Evolutionary conservation across 2,329 filamentous ascomycete genomes (phyloP).

Genomic region (Neofusicoccum laricinum): DNA sequence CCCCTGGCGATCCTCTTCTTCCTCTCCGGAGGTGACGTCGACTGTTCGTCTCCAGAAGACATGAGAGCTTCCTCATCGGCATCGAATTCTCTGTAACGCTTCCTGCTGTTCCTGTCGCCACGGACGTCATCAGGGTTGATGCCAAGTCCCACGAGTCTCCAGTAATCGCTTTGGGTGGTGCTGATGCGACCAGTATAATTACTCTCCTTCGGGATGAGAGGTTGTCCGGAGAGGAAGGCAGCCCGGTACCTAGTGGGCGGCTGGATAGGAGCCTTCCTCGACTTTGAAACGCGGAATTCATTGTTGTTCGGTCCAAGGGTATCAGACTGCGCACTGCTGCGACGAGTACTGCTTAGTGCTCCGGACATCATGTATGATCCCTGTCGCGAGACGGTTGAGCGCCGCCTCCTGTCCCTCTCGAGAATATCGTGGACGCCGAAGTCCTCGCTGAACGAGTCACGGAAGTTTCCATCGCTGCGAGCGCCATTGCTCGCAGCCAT

Average conservation of each 20-base stretch:
- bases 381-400: not conserved
- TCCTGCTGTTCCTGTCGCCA: slow-evolving; percentile 23
- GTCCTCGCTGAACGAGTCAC: slow-evolving; percentile 8
- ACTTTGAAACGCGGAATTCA: not conserved
- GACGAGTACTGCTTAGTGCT: not conserved
- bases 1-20: slow-evolving; percentile 5
- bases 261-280: not conserved
- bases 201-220: slow-evolving; percentile 14
- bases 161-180: slow-evolving; percentile 50
- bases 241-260: slow-evolving; percentile 7
- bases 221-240: slow-evolving; percentile 6
- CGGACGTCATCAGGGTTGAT: slow-evolving; percentile 34
- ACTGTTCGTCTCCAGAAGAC: not conserved
- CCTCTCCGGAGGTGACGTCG: slow-evolving; percentile 2
- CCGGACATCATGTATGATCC: slow-evolving; percentile 4
- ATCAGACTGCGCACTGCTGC: not conserved
- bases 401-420: not conserved
- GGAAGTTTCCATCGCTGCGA: not conserved
- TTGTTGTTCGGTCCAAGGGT: not conserved
- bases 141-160: slow-evolving; percentile 49
- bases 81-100: slow-evolving; percentile 23
- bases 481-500: not conserved
- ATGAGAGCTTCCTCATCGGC: slow-evolving; percentile 17
- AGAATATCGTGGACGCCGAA: slow-evolving; percentile 6
- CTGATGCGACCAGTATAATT: slow-evolving; percentile 32